A percentile compares a stretch with the other conserved stretches of the same genome.
Evolutionary conservation across 1,139 yeast genomes (phyloP).

Genomic region (Ogataea hybrid): DNA sequence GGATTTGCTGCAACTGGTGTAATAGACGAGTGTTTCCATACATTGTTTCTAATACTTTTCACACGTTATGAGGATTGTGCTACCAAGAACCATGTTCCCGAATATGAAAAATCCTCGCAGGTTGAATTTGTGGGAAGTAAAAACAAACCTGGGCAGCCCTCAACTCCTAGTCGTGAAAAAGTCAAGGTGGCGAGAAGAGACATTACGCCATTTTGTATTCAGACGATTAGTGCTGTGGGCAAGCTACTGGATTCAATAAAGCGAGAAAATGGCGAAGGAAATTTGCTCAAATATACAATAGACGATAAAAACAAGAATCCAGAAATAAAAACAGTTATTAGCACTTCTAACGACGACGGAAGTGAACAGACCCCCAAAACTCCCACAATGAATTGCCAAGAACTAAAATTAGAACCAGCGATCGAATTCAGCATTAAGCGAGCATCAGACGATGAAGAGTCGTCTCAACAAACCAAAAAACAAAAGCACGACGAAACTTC

Average conservation of each 20-base stretch:
- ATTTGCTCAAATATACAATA: slow-evolving; percentile 10
- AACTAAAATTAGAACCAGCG: not conserved
- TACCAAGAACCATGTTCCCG: not conserved
- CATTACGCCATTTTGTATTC: slow-evolving; percentile 30
- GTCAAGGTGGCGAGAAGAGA: slow-evolving; percentile 34
- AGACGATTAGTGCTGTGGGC: slow-evolving; percentile 18
- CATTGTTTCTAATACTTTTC: slow-evolving; percentile 55
- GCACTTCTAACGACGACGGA: not conserved
- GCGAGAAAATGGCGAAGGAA: slow-evolving; percentile 21
- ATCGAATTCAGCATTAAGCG: slow-evolving; percentile 3
- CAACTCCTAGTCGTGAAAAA: slow-evolving; percentile 27
- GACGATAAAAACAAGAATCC: slow-evolving; percentile 5
- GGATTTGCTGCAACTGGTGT: slow-evolving; percentile 82
- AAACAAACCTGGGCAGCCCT: slow-evolving; percentile 8
- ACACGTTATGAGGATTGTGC: slow-evolving; percentile 19
- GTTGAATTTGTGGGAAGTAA: slow-evolving; percentile 12
- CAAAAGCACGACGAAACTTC: not conserved
- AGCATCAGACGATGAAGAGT: not conserved
- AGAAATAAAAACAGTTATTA: not conserved
- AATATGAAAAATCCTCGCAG: slow-evolving; percentile 4
- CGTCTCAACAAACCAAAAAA: not conserved
- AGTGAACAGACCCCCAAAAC: not conserved
- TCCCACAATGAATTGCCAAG: not conserved
- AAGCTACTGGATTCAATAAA: slow-evolving; percentile 19
- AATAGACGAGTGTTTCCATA: slow-evolving; percentile 71